A percentile compares a stretch with the other conserved stretches of the same genome.
Conservation (phyloP, 176 grass and related monocot genomes). For the Dactylis glomerata region DNA sequence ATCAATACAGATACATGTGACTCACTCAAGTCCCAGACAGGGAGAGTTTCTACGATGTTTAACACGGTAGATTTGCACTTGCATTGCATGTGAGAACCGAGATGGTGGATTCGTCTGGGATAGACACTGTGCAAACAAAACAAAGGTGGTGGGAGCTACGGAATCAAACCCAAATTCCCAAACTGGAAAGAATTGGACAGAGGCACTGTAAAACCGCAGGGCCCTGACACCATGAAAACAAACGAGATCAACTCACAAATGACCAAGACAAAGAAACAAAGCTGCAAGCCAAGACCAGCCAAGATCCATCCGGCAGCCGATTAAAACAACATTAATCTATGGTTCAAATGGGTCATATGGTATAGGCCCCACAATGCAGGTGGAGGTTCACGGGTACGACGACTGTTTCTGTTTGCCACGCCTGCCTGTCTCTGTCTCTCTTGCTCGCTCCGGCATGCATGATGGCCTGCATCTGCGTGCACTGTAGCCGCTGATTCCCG, state of each 20-base stretch:
- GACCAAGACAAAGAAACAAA: neutral
- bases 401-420: slow-evolving; percentile 4
- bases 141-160: neutral
- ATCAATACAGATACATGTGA: neutral
- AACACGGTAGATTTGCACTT: neutral
- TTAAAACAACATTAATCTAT: neutral
- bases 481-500: neutral
- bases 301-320: neutral
- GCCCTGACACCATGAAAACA: slow-evolving; percentile 20
- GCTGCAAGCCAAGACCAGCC: neutral
- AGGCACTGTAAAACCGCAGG: neutral
- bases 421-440: neutral
- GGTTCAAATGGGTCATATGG: neutral
- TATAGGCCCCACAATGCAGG: neutral
- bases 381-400: slow-evolving; percentile 21
- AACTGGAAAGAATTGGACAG: neutral
- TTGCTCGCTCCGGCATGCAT: neutral
- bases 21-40: neutral
- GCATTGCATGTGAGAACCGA: neutral
- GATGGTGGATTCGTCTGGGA: neutral
- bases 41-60: too few species aligned
- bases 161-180: neutral
- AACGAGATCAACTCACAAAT: neutral
- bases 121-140: neutral
- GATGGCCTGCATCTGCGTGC: neutral